Base-by-base conservation (phyloP, 1,284 basidiomycete genomes). In the Papiliotrema terrestris region DNA sequence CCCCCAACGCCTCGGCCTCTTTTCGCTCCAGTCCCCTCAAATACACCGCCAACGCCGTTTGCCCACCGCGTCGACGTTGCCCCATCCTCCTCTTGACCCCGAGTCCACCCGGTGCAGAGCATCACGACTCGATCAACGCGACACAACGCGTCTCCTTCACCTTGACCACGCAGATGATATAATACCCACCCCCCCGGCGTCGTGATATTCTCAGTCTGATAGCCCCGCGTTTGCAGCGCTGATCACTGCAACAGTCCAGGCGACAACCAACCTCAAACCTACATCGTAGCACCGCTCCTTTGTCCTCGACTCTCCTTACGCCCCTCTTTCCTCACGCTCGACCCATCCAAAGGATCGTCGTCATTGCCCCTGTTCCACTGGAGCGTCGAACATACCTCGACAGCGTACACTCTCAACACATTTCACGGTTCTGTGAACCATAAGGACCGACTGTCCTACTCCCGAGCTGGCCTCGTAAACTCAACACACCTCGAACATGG, bases 381-480 rank as follows among this genome's bases (percentile, higher is more conserved):
- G 5, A 5, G 17, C 39, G 17, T 38, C 39, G 8, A 17, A 41
- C 17, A n/a, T 17, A 41, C 15, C 4, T 41, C 39, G 20, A 5
- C 17, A 17, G 6, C 17, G 39, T 41, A 17, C 19, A 23, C 43
- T 8, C 23, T 45, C 20, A 20, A 45, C 43, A 11, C 8, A 8
- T 26, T 45, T 8, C 5, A 37, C n/a, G 23, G 48, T 49, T 49
- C 48, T 49, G 48, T 38, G 48, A 49, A 49, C 45, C 29, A 17
- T 48, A 17, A 45, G 8, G 44, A 45, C 25, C 44, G 8, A 45
- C 25, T 19, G 8, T n/a, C 45, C 17, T 22, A 19, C 8, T 8
- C 14, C 17, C 35, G 52, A 60, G 58, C 56, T 49, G 57, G 60
- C 19, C 58, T 59, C 58, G 22, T 17, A 3, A 20, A n/a, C 22